Evolutionary conservation across 345 rosid genomes (phyloP), one percentile per base, ranked within the genome.

Genomic region (Gossypium mustelinum): DNA sequence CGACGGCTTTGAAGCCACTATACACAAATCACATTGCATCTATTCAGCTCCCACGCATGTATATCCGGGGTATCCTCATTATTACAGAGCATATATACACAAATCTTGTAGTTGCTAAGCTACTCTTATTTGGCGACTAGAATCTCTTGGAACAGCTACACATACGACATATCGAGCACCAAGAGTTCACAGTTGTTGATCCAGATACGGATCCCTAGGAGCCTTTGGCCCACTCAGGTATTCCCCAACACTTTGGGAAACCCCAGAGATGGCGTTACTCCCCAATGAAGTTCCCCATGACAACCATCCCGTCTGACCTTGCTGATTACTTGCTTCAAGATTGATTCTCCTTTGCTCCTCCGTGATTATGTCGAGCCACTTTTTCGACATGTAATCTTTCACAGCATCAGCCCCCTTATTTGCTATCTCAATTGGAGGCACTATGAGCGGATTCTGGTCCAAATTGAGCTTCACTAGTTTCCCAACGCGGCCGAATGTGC

Each of bases 361-460:
- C 1, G 77, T 83, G 70, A 91, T 70, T 41, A 91, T 78, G 52
- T 79, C 84, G 12, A 73, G 74, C 98, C 98, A 90, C 83, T 92
- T 91, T 78, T 85, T 89, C 24, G 83, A 83, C 97, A 96, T 92
- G 77, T 82, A 92, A 56, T 75, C 88, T 86, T 76, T 88, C 44
- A 93, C 92, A 9, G 87, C 95, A 75, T 82, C 87, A 20, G 89
- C 92, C 73, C 98, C 99, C 82, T 87, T 80, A 2, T 69, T 85
- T 34, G 84, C 91, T 17, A 93, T 79, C 75, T 90, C 97, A 43
- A 70, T 39, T 18, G 92, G 89, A 1, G 99, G 99, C 29, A 87
- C 78, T 52, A 82, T 55, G 0, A 96, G 91, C 7, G 99, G 99
- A 73, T 93, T 96, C 79, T 89, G 88, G 47, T 96, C 98, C 84